Evolutionary conservation across 768 basidiomycete species (phyloP).

Genomic region (Xerocomellus chrysenteron): DNA sequence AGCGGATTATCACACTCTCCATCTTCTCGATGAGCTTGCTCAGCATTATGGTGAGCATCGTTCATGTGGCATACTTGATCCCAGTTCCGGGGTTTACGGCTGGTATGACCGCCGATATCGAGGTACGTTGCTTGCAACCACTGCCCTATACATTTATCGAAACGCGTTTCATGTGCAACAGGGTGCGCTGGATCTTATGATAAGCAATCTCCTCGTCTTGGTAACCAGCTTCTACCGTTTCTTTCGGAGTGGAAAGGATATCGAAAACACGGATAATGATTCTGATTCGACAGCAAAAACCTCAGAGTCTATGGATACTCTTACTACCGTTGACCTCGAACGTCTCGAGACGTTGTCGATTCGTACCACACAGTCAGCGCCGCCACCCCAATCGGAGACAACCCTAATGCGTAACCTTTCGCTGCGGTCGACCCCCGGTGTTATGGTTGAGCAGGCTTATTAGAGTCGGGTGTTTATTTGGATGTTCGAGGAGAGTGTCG

Average conservation of each 20-base stretch:
- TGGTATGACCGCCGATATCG: conserved; percentile 13
- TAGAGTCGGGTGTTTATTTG: neutral
- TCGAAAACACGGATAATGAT: neutral
- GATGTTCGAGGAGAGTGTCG: too few relatives aligned
- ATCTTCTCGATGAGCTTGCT: conserved; percentile 15
- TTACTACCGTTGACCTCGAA: conserved; percentile 16
- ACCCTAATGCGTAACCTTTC: neutral
- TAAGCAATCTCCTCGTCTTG: conserved; percentile 18
- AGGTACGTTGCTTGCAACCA: conserved; percentile 4
- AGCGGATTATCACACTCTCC: conserved; percentile 12
- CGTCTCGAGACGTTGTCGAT: neutral
- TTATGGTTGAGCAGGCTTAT: neutral
- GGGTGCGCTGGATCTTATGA: conserved; percentile 15
- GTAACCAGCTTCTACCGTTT: conserved; percentile 13
- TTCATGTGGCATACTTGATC: conserved; percentile 15
- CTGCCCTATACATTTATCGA: neutral
- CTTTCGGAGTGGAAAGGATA: conserved; percentile 4
- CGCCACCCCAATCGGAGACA: neutral
- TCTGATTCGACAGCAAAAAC: neutral
- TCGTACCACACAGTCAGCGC: conserved; percentile 1
- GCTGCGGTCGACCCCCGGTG: neutral
- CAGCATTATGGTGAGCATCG: conserved; percentile 5
- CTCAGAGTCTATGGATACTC: neutral
- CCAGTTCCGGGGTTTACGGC: conserved; percentile 4
- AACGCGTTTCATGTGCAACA: conserved; percentile 1